Base-by-base conservation (phyloP, 2,329 filamentous ascomycete species). In the Aspergillus sojae region DNA sequence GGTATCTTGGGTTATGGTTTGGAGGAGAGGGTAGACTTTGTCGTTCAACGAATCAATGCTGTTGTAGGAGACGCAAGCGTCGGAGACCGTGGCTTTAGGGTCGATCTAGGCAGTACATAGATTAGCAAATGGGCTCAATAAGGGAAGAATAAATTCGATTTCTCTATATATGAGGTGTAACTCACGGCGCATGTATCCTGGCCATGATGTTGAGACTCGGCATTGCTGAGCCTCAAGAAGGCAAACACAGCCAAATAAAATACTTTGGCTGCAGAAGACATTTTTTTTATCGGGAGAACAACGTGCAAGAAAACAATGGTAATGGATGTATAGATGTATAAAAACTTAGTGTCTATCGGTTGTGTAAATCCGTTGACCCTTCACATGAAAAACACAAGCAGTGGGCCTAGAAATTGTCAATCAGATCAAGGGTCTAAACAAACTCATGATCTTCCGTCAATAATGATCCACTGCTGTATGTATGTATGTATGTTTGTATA, bases 21-120 rank as follows among this genome's bases (percentile, higher is more conserved):
- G 86, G 70, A 99, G 82, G 58, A 89, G 86, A 21, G 93, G 91
- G 71, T 90, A 89, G 66, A 97, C 84, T 64, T 88, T 86, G 69
- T 84, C 79, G 80, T 98, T 99, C 60, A 99, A 84, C 46, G 84
- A 83, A 75, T 99, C 94, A 78, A 99, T 90, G 43, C 92, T 93
- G 61, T 90, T 89, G 80, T 96, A 99, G 61, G 94, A 97, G 66
- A 92, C 93, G 81, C 95, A 98, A 56, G 95, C 93, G 78, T 99
- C 95, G 50, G 91, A 92, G 43, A 99, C 93, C 73, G 95, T 96
- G 65, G 93, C 88, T 70, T 90, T 89, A 21, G 94, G 92, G 48
- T 95, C 93, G 71, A 97, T 91, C 93, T 97, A 83, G 50, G 73
- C 41, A 53, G 12, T 43, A 6, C 19, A 52, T 16, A 41, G 9